Conservation (phyloP, 768 basidiomycete genomes). For the Baorangia bicolor region DNA sequence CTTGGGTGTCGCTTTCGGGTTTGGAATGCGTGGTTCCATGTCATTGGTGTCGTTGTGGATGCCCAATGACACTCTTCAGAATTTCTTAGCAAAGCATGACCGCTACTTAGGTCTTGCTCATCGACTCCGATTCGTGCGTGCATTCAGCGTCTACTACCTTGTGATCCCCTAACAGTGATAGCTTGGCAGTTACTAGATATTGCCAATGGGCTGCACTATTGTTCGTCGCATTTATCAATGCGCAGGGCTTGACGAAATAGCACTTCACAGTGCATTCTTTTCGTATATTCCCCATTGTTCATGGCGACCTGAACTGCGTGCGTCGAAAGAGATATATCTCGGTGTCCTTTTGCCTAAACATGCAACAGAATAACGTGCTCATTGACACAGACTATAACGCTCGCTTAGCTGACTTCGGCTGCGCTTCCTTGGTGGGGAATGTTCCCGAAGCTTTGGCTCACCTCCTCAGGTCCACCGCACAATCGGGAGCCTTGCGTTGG, state of each 20-base stretch:
- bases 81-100: conserved; percentile 13
- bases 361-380: conserved; percentile 13
- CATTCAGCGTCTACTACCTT: conserved; percentile 14
- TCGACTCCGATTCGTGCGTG: conserved; percentile 8
- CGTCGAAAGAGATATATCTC: neutral
- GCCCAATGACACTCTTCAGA: conserved; percentile 20
- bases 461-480: conserved; percentile 29
- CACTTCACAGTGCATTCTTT: conserved; percentile 6
- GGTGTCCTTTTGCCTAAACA: neutral
- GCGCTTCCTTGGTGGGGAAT: conserved; percentile 23
- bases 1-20: too few relatives aligned
- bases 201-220: conserved; percentile 10
- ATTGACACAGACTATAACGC: conserved; percentile 26
- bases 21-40: neutral
- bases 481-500: conserved; percentile 40
- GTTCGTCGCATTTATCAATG: neutral
- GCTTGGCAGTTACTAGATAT: conserved; percentile 15
- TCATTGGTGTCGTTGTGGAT: conserved; percentile 30
- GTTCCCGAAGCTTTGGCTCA: conserved; percentile 1
- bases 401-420: conserved; percentile 44
- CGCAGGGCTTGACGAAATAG: neutral
- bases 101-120: neutral
- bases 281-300: neutral
- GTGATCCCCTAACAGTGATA: conserved; percentile 14
- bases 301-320: conserved; percentile 10